Conservation (phyloP, 495 filamentous ascomycete species). For the Cladorrhinum samala region DNA sequence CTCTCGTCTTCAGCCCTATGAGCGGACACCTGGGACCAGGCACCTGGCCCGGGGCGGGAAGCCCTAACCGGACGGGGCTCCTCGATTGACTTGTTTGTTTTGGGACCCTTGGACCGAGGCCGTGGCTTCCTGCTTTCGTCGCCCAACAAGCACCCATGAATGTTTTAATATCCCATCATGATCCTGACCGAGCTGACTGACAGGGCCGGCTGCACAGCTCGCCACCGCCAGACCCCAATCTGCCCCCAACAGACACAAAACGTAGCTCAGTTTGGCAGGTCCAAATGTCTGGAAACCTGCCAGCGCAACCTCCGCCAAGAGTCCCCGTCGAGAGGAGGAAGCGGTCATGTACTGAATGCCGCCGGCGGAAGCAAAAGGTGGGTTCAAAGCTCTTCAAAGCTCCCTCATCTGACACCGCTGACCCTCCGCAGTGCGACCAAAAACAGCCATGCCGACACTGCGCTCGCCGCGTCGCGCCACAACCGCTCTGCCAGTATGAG, state of each 20-base stretch:
- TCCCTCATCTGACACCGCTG: not conserved
- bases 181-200: not conserved
- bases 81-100: too few species aligned
- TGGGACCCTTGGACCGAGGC: not conserved
- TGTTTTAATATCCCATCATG: not conserved
- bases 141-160: too few species aligned
- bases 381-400: not conserved
- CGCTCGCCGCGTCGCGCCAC: conserved; percentile 7
- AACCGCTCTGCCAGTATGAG: conserved; percentile 9
- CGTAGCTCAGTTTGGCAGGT: not conserved
- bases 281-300: not conserved
- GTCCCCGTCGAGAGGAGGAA: conserved; percentile 2
- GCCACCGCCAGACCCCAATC: too few species aligned
- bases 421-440: conserved; percentile 6
- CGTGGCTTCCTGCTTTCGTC: too few species aligned
- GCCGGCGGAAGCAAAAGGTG: conserved; percentile 17
- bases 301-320: not conserved
- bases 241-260: not conserved
- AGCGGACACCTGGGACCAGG: not conserved
- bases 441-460: conserved; percentile 13
- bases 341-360: conserved; percentile 13
- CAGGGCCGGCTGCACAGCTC: too few species aligned
- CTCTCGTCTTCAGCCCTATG: not conserved
- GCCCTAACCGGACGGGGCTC: too few species aligned
- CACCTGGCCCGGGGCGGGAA: not conserved